Evolutionary conservation across 2,329 filamentous ascomycete genomes (phyloP), one percentile per base, ranked within the genome.

Genomic region (Pleomassaria siparia): DNA sequence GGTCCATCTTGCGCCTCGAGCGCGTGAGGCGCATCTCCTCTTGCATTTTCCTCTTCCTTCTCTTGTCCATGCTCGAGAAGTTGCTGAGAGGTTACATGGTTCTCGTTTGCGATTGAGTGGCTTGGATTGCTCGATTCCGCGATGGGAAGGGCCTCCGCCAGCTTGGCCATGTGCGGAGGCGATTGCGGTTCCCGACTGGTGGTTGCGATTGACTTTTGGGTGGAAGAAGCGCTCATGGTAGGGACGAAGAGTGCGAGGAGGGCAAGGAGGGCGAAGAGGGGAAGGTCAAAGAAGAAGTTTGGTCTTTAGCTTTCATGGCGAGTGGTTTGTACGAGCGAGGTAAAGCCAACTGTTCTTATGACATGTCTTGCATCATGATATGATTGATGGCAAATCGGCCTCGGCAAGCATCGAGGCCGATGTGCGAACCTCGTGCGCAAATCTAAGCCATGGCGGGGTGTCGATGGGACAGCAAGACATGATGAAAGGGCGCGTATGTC

Each of bases 1-100:
- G 64, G 54, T n/a, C 58, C 62, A n/a, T 56, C 52, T 44, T 52
- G 61, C 20, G 44, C 52, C 18, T 44, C 51, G n/a, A 43, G 45
- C 22, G 48, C 51, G 43, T 56, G 32, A 22, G 53, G 47, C 4
- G 48, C 54, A 41, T 43, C n/a, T 22, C n/a, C 40, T 25, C 15
- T 15, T 8, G 26, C 26, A 20, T 13, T 4, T 2, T 49, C 33
- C 21, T 21, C 42, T n/a, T 15, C 42, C 33, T 43, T 37, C 11
- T 30, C 5, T 13, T 8, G 18, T 25, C 16, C 13, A 10, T 24
- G 45, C 3, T 30, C 41, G 16, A 29, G 30, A 16, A 13, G 32
- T 13, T 6, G 8, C 8, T 30, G 11, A 24, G 44, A 9, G 26
- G 26, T 22, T 40, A n/a, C 5, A 44, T 46, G 36, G 16, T 43